Percentiles rank a stretch among this genome's conserved stretches.
Evolutionary conservation across 2,329 filamentous ascomycete genomes (phyloP).

Genomic region (Harringtonia aguacate): DNA sequence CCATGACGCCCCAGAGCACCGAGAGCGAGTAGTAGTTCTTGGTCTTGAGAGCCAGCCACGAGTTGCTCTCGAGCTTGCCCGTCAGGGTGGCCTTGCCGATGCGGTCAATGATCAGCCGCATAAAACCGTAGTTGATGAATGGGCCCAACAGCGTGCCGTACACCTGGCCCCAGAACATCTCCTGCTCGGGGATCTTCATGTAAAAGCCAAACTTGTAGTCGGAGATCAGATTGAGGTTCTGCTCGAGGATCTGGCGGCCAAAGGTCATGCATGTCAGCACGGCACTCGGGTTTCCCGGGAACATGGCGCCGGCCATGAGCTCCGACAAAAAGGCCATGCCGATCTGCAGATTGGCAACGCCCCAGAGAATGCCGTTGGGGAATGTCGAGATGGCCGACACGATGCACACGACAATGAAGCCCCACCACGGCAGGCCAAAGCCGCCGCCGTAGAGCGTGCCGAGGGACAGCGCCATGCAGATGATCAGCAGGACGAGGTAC

Average conservation of each 20-base stretch:
- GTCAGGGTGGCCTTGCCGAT: slow-evolving; percentile 15
- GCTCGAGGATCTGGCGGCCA: slow-evolving; percentile 22
- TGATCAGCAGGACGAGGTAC: slow-evolving; percentile 18
- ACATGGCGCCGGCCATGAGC: slow-evolving; percentile 37
- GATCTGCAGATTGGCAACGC: slow-evolving; percentile 20
- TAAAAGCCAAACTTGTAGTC: slow-evolving; percentile 27
- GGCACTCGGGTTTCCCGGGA: slow-evolving; percentile 23
- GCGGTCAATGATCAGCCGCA: slow-evolving; percentile 18
- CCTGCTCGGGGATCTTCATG: slow-evolving; percentile 25
- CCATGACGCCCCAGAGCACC: slow-evolving; percentile 24
- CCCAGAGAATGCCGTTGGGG: slow-evolving; percentile 26
- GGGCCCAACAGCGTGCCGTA: slow-evolving; percentile 22
- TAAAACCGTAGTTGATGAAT: slow-evolving; percentile 20
- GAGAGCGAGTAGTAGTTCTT: slow-evolving; percentile 19
- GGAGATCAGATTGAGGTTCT: slow-evolving; percentile 20
- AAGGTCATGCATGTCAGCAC: slow-evolving; percentile 20
- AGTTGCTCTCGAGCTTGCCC: slow-evolving; percentile 12
- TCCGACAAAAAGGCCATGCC: slow-evolving; percentile 30
- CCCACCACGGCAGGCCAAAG: slow-evolving; percentile 29
- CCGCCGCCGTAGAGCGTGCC: slow-evolving; percentile 25
- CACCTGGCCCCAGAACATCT: slow-evolving; percentile 23
- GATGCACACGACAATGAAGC: slow-evolving; percentile 26
- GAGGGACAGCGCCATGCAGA: slow-evolving; percentile 24
- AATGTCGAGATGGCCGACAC: slow-evolving; percentile 25
- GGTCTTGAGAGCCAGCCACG: slow-evolving; percentile 20